These are phyloP conservation scores for Aurantiochytrium sp. DNA, from an alignment of 108 stramenopile genomes.

Conservation along the genomic window DNA sequence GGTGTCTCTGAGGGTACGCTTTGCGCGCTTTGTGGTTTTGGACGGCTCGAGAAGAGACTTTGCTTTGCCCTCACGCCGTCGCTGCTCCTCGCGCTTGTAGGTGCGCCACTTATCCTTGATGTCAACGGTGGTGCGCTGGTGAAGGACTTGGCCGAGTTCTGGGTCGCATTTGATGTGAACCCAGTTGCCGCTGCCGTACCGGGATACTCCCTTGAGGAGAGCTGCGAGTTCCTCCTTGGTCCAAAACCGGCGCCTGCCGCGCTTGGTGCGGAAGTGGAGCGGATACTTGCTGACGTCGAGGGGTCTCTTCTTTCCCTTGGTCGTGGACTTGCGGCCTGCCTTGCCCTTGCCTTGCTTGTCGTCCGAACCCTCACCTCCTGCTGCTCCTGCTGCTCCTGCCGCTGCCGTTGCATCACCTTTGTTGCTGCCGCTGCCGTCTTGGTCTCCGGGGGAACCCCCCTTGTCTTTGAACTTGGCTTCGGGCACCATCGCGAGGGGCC, in stretches of 20 bases:
- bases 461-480: too few species aligned
- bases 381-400: too few species aligned
- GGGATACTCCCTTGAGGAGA: neutral
- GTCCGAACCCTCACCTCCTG: too few species aligned
- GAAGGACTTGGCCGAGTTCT: neutral
- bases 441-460: too few species aligned
- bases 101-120: constrained; percentile 22
- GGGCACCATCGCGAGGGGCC: too few species aligned
- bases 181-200: neutral
- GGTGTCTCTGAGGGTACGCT: neutral
- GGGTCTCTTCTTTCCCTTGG: neutral
- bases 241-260: neutral
- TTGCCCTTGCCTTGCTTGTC: neutral
- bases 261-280: neutral
- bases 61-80: neutral
- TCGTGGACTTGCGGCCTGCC: neutral
- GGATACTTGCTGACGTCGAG: neutral
- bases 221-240: neutral
- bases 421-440: too few species aligned
- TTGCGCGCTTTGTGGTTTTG: neutral
- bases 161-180: constrained; percentile 14
- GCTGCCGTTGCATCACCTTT: too few species aligned
- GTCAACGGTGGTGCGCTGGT: constrained; percentile 2
- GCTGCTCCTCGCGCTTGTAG: neutral
- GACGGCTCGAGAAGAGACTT: neutral